Conservation (phyloP, 2,329 filamentous ascomycete genomes). For the Xylariaceae sp. region DNA sequence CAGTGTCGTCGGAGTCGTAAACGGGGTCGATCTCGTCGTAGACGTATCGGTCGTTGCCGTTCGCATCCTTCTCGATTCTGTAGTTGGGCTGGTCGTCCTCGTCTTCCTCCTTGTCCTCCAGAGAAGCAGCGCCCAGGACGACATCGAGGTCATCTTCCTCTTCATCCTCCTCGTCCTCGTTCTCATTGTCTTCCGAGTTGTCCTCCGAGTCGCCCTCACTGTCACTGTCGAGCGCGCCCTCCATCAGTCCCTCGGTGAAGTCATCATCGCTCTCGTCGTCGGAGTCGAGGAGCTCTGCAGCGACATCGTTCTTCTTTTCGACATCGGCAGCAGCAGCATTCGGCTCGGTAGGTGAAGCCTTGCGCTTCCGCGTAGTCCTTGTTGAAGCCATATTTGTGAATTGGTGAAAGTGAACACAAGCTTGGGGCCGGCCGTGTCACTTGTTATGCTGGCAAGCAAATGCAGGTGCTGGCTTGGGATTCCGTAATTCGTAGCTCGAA, state of each 20-base stretch:
- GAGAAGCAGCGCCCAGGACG: conserved; percentile 32
- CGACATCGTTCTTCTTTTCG: conserved; percentile 40
- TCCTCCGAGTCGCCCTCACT: conserved; percentile 39
- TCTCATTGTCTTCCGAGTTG: conserved; percentile 39
- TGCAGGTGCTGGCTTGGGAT: too few species aligned
- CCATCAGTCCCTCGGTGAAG: conserved; percentile 48
- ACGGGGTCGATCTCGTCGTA: conserved; percentile 91
- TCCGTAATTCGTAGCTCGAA: neutral
- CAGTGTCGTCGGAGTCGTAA: conserved; percentile 93
- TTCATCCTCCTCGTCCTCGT: conserved; percentile 36
- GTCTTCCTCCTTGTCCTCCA: conserved; percentile 32
- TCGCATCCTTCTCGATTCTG: conserved; percentile 68
- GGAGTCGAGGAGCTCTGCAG: conserved; percentile 49
- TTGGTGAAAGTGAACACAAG: conserved; percentile 4
- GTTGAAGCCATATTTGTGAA: conserved; percentile 36
- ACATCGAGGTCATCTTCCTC: conserved; percentile 33
- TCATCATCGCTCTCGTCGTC: conserved; percentile 37
- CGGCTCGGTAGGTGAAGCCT: conserved; percentile 52
- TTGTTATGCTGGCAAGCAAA: neutral
- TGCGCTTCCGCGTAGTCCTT: conserved; percentile 55
- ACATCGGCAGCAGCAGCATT: conserved; percentile 32
- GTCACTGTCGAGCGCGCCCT: conserved; percentile 48
- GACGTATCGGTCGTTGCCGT: conserved; percentile 83
- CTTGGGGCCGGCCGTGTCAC: neutral
- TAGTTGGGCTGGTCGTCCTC: conserved; percentile 39